Conservation (phyloP, 2,329 filamentous ascomycete species). For the Colletotrichum sp. region DNA sequence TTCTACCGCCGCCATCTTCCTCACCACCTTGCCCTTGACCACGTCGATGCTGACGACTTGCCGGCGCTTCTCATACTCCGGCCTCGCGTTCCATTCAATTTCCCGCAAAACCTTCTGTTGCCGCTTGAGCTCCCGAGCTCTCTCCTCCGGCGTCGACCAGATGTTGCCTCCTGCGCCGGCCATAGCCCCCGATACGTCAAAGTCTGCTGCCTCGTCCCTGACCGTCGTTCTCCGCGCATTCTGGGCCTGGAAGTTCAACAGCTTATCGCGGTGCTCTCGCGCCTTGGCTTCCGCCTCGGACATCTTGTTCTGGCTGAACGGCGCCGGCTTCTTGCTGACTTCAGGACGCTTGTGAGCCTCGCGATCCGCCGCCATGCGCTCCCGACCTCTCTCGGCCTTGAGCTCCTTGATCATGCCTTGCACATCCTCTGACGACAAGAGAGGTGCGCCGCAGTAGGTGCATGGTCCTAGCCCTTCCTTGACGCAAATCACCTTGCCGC, state of each 20-base stretch:
- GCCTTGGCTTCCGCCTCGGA: conserved; percentile 71
- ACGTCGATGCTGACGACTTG: conserved; percentile 88
- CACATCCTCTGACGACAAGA: conserved; percentile 76
- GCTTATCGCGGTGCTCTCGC: conserved; percentile 78
- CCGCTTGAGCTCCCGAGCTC: conserved; percentile 81
- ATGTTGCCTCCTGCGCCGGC: conserved; percentile 62
- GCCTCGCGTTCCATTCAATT: conserved; percentile 83
- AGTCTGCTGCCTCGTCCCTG: conserved; percentile 79
- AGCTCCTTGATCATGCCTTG: conserved; percentile 86
- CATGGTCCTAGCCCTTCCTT: conserved; percentile 94
- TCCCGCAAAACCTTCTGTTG: conserved; percentile 86
- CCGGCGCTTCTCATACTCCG: conserved; percentile 87
- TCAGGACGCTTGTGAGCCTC: conserved; percentile 71
- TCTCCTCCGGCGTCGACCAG: conserved; percentile 85
- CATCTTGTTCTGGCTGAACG: conserved; percentile 59
- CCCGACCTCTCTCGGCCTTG: conserved; percentile 82
- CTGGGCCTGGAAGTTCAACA: conserved; percentile 83
- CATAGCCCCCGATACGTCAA: conserved; percentile 55
- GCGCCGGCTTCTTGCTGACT: conserved; percentile 62
- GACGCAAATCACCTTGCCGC: conserved; percentile 94
- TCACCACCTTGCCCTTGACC: conserved; percentile 76
- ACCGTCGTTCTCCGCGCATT: conserved; percentile 86
- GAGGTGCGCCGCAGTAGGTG: conserved; percentile 81
- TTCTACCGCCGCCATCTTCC: conserved; percentile 70
- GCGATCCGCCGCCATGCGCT: conserved; percentile 84